Conservation (phyloP, 345 rosid species). For the Angophora floribunda region DNA sequence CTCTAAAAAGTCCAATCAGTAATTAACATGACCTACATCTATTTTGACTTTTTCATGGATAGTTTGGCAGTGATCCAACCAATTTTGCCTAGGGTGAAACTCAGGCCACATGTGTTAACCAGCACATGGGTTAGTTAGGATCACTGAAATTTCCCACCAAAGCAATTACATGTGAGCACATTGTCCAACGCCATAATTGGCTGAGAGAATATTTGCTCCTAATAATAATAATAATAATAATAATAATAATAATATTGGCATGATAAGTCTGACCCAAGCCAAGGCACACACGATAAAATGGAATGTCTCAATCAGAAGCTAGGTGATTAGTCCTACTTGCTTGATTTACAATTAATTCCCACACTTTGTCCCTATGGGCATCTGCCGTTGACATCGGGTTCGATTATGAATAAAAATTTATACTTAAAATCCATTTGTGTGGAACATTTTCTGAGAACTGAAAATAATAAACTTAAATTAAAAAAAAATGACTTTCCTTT, state of each 20-base stretch:
- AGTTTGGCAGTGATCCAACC: not conserved
- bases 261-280: not conserved
- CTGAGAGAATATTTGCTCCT: not conserved
- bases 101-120: not conserved
- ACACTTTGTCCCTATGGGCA: not conserved
- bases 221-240: not conserved
- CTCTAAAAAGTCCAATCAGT: not conserved
- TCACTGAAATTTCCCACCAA: not conserved
- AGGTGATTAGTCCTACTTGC: not conserved
- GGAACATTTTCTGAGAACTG: too few species aligned
- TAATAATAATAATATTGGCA: not conserved
- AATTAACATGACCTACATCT: not conserved
- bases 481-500: not conserved
- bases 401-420: not conserved
- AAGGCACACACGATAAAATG: not conserved
- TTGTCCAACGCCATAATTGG: not conserved
- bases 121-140: not conserved
- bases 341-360: not conserved
- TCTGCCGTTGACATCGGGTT: not conserved
- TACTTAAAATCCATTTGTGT: too few species aligned
- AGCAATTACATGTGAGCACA: not conserved
- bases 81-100: not conserved
- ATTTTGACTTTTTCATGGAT: not conserved
- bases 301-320: not conserved
- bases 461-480: fast-evolving